Evolutionary conservation across 1,139 yeast genomes (phyloP).

Genomic region (Magnusiomyces tetraspermus): DNA sequence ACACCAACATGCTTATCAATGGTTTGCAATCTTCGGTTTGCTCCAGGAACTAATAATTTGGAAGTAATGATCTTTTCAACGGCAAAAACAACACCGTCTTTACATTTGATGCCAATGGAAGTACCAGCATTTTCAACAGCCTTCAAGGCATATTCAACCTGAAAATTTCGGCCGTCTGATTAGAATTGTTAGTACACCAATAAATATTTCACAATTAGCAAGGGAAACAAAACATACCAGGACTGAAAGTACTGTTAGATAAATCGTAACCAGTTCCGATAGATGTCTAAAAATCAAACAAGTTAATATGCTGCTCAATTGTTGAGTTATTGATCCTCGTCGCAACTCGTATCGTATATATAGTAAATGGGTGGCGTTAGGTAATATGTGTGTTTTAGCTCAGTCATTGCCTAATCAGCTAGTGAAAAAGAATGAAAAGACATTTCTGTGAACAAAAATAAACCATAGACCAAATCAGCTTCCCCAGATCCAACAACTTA

Average conservation of each 20-base stretch:
- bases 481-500: background rate
- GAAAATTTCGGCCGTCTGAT: constrained; percentile 91
- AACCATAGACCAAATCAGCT: background rate
- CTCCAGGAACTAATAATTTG: constrained; percentile 78
- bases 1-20: constrained; percentile 92
- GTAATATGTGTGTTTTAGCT: too few relatives aligned
- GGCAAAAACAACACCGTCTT: constrained; percentile 93
- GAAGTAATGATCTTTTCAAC: constrained; percentile 86
- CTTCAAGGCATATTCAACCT: constrained; percentile 94
- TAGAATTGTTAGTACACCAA: background rate
- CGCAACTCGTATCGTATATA: background rate
- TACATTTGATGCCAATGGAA: constrained; percentile 82
- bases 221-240: constrained; percentile 24
- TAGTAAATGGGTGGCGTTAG: background rate
- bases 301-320: background rate
- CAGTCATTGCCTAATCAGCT: too few relatives aligned
- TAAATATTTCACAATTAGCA: background rate
- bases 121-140: constrained; percentile 98
- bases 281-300: constrained; percentile 46
- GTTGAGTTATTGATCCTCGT: background rate
- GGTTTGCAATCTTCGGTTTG: constrained; percentile 82
- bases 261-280: constrained; percentile 97
- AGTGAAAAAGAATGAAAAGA: too few relatives aligned
- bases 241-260: constrained; percentile 75
- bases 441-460: too few relatives aligned